A percentile compares a stretch with the other conserved stretches of the same genome.
Conservation (phyloP, 2,329 filamentous ascomycete genomes). For the Aspergillaceae sp. region DNA sequence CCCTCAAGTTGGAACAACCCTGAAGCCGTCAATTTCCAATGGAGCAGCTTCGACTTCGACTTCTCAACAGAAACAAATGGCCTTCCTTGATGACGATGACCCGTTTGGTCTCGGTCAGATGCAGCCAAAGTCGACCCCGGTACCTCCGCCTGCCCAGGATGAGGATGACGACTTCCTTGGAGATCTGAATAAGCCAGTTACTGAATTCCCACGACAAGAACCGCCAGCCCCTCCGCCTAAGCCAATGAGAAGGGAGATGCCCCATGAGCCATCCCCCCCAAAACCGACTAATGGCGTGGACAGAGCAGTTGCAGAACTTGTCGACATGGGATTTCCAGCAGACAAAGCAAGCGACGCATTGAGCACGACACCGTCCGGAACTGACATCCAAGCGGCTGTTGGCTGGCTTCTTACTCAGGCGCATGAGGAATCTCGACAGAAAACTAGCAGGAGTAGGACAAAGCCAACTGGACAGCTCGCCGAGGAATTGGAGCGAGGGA, state of each 20-base stretch:
- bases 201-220: slow-evolving; percentile 37
- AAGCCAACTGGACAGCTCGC: slow-evolving; percentile 9
- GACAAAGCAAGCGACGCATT: slow-evolving; percentile 77
- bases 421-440: slow-evolving; percentile 71
- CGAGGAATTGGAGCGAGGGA: slow-evolving; percentile 16
- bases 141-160: slow-evolving; percentile 38
- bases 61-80: slow-evolving; percentile 16
- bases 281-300: slow-evolving; percentile 52
- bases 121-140: slow-evolving; percentile 44
- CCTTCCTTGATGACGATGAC: slow-evolving; percentile 57
- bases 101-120: slow-evolving; percentile 72
- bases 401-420: slow-evolving; percentile 87
- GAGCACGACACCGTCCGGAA: slow-evolving; percentile 66
- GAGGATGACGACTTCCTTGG: slow-evolving; percentile 59
- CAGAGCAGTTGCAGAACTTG: slow-evolving; percentile 72
- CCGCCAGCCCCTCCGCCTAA: slow-evolving; percentile 16
- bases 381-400: slow-evolving; percentile 77
- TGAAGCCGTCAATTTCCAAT: slow-evolving; percentile 6
- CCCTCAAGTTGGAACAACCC: slow-evolving; percentile 13
- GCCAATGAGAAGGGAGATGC: slow-evolving; percentile 5
- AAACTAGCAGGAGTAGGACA: slow-evolving; percentile 37
- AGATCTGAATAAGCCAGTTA: slow-evolving; percentile 51
- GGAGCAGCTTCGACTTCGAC: slow-evolving; percentile 8
- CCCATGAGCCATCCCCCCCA: slow-evolving; percentile 11
- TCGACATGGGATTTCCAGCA: slow-evolving; percentile 88